Evolutionary conservation across 495 filamentous ascomycete species (phyloP).

Genomic region (Neurospora sp.): DNA sequence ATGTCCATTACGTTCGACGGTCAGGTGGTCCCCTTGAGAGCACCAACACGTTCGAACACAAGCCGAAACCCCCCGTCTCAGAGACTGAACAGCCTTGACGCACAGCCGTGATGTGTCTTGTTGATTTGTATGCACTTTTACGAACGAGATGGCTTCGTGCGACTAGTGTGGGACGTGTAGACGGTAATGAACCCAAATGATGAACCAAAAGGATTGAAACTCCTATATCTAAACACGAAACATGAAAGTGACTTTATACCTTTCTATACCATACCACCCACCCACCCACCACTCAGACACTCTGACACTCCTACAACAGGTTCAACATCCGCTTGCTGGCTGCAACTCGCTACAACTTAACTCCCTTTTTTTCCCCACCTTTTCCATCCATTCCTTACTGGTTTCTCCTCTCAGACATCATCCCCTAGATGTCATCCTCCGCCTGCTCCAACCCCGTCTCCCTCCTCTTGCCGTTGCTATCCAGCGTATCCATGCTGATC

Average conservation of each 20-base stretch:
- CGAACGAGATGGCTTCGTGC: too few relatives aligned
- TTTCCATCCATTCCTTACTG: background rate
- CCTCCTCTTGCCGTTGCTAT: slow-evolving; percentile 50
- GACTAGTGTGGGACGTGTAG: too few relatives aligned
- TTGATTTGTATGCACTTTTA: too few relatives aligned
- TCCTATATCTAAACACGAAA: background rate
- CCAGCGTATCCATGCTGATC: slow-evolving; percentile 49
- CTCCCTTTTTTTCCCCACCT: background rate
- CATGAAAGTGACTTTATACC: background rate
- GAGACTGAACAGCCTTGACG: too few relatives aligned
- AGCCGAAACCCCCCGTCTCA: background rate
- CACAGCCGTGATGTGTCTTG: too few relatives aligned
- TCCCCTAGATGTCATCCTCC: slow-evolving; percentile 30
- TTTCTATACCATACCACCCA: background rate
- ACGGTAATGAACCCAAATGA: too few relatives aligned
- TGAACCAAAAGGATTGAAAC: background rate
- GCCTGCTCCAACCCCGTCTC: slow-evolving; percentile 22
- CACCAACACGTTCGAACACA: background rate
- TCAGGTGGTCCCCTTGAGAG: background rate
- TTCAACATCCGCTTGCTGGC: background rate
- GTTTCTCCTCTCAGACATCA: background rate
- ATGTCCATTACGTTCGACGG: background rate
- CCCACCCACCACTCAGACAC: background rate
- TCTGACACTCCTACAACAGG: background rate
- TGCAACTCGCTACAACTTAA: background rate